Conservation (phyloP, 108 stramenopile species). For the Discostella stelligeroides region DNA sequence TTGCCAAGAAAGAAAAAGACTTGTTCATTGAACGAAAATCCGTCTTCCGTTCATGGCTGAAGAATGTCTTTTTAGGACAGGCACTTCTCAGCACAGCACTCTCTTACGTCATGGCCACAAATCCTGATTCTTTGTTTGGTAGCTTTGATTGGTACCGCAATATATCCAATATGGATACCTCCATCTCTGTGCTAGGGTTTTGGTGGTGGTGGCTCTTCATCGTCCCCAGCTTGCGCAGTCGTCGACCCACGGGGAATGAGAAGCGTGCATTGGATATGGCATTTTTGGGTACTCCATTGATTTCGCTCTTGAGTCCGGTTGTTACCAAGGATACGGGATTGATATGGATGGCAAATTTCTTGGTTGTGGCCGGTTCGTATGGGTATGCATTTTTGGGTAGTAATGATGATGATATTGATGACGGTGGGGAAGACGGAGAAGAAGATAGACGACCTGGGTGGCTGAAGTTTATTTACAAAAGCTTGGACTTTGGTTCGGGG, state of each 20-base stretch:
- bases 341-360: constrained; percentile 88
- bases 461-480: constrained; percentile 89
- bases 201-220: constrained; percentile 99
- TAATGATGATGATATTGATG: constrained; percentile 46
- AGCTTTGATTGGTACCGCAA: constrained; percentile 72
- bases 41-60: constrained; percentile 96
- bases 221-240: constrained; percentile 88
- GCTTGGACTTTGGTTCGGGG: constrained; percentile 87
- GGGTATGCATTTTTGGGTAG: constrained; percentile 63
- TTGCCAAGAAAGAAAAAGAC: constrained; percentile 86
- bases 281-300: constrained; percentile 90
- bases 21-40: constrained; percentile 85
- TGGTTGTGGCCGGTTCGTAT: constrained; percentile 74
- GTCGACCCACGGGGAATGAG: constrained; percentile 86
- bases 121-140: constrained; percentile 73
- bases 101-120: constrained; percentile 87
- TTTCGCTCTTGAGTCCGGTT: constrained; percentile 85
- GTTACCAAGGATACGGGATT: constrained; percentile 88
- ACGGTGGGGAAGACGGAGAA: constrained; percentile 35
- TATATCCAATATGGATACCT: constrained; percentile 76
- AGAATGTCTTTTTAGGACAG: constrained; percentile 92
- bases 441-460: constrained; percentile 64
- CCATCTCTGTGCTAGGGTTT: constrained; percentile 92
- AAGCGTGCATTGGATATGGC: constrained; percentile 96
- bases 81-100: constrained; percentile 83